phyloP scores from a whole-genome alignment of 306 rosid genomes.

The Arachis hypogaea region DNA sequence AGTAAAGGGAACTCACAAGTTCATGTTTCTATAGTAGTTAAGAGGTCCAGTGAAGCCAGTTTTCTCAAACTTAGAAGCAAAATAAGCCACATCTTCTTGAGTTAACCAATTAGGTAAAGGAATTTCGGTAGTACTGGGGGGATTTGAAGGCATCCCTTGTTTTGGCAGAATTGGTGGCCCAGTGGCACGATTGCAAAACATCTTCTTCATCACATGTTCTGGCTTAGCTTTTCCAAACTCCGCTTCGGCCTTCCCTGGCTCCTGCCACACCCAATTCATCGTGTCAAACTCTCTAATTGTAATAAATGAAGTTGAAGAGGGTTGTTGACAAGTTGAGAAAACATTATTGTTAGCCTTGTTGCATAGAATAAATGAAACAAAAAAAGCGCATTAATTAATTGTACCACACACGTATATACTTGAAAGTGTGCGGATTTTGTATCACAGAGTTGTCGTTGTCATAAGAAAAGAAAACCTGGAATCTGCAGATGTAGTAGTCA shows the following conservation, averaged over 20 bases:
- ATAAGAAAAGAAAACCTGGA: background rate
- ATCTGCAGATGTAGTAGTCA: conserved; percentile 38
- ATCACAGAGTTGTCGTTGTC: too few species aligned
- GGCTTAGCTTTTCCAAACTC: conserved; percentile 31
- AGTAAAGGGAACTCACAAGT: conserved; percentile 26
- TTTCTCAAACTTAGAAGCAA: conserved; percentile 46
- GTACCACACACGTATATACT: too few species aligned
- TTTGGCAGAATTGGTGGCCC: conserved; percentile 47
- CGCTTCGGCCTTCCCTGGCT: conserved; percentile 39
- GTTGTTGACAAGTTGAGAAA: too few species aligned
- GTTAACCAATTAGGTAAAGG: conserved; percentile 52
- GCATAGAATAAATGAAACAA: too few species aligned
- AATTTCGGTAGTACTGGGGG: background rate
- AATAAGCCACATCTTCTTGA: conserved; percentile 49
- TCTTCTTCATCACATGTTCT: conserved; percentile 35
- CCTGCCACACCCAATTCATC: background rate
- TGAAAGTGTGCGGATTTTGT: too few species aligned
- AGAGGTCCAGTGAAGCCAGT: conserved; percentile 52
- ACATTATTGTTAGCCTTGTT: too few species aligned
- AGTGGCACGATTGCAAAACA: conserved; percentile 34
- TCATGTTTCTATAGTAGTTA: conserved; percentile 50
- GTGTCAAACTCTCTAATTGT: too few species aligned
- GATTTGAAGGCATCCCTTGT: conserved; percentile 24
- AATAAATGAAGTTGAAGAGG: too few species aligned
- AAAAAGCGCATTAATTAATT: too few species aligned